A percentile compares a stretch with the other conserved stretches of the same genome.
These are phyloP conservation scores for Hyaloscypha hepaticicola DNA, from an alignment of 495 filamentous ascomycete species.

Conservation along the genomic window DNA sequence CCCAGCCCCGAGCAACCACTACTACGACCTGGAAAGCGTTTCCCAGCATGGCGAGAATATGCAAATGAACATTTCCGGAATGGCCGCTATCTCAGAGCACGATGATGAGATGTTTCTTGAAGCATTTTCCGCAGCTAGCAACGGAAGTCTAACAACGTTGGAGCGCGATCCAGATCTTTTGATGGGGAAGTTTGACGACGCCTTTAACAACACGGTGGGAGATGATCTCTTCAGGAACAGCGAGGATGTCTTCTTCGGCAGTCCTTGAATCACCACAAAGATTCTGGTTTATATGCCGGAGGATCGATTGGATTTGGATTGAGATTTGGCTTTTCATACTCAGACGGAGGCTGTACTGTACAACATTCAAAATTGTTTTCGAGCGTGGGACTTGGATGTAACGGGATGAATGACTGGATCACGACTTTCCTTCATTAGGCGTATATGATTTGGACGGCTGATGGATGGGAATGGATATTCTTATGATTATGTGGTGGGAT, in stretches of 20 bases:
- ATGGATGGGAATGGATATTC: too few relatives aligned
- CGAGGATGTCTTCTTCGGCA: constrained; percentile 42
- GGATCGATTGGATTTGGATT: not conserved
- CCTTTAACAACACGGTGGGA: constrained; percentile 38
- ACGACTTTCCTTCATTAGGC: constrained; percentile 13
- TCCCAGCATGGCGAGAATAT: constrained; percentile 35
- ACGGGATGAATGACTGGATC: not conserved
- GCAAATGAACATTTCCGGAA: constrained; percentile 26
- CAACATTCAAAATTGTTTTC: not conserved
- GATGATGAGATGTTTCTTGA: constrained; percentile 38
- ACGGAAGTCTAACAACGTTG: constrained; percentile 37
- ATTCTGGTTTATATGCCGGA: too few relatives aligned
- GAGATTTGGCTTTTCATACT: not conserved
- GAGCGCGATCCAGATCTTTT: constrained; percentile 42
- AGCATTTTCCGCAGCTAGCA: constrained; percentile 32
- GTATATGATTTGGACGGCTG: constrained; percentile 6
- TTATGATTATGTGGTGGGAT: too few relatives aligned
- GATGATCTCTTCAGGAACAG: constrained; percentile 41
- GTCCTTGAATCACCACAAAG: constrained; percentile 30
- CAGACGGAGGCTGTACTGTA: constrained; percentile 1
- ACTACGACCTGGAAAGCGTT: constrained; percentile 44
- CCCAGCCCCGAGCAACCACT: constrained; percentile 42
- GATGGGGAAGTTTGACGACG: constrained; percentile 47
- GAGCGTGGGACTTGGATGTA: not conserved
- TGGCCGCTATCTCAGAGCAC: constrained; percentile 34